Evolutionary conservation across 148 eudicot genomes (phyloP), one percentile per base, ranked within the genome.

Genomic region (Polygonum aviculare): DNA sequence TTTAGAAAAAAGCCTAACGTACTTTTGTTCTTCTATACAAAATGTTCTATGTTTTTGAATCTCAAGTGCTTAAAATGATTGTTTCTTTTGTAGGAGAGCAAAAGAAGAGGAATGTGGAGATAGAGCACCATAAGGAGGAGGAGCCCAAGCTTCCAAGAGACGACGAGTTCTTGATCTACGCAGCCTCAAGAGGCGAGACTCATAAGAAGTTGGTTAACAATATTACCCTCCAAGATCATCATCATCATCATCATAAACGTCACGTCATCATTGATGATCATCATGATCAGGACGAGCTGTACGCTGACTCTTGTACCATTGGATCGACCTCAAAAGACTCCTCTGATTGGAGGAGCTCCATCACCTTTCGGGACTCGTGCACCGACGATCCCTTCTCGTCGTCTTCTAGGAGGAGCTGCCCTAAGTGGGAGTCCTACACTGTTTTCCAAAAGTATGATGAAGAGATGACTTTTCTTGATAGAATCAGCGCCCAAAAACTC

Each of bases 271-370:
- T 82, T 40, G 83, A 80, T 77, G 87, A 84, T 76, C 57, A 12
- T 76, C 57, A 12, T 51, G 39, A 73, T 3, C 85, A 86, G 21
- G 87, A 80, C 8, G 87, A 86, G 78, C 80, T 77, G 2, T 88
- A 80, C 31, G 96, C 87, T n/a, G 96, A 94, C 62, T 75, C 94
- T 1, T 84, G 81, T 74, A 94, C 93, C 0, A 79, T 90, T 22
- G 98, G 98, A 51, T 94, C 98, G 3, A 94, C 97, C 16, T 94
- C 98, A 1, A 94, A 92, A 78, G 88, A 87, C 84, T 94, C 98
- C 0, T 88, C 98, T 0, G 98, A 92, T 40, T 94, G 98, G 98
- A 87, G 98, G 71, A 92, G 98, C 86, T 94, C 98, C 26, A 82
- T 90, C 44, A 83, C 86, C 36, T 87, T 80, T 60, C 79, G 90